Base-by-base conservation (phyloP, 768 basidiomycete genomes). In the Termitomyces sp. region DNA sequence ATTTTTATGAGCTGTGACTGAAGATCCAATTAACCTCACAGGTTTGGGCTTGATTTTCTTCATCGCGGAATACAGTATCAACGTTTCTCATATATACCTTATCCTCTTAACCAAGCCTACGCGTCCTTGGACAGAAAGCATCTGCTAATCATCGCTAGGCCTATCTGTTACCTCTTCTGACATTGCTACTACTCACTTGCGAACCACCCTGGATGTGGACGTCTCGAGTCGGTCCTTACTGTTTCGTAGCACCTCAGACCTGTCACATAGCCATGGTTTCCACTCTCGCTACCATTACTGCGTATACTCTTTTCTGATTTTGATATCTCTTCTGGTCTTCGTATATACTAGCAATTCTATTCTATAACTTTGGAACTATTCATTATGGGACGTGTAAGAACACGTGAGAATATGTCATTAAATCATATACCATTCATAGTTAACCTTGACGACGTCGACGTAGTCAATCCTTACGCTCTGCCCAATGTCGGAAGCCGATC, bases 11-110 rank as follows among this genome's bases (percentile, higher is more conserved):
- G 2, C 54, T 60, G n/a, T 38, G 42, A 44, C 65, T 65, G 24
- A 69, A 51, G 68, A 45, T 66, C 48, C 48, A 20, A 58, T 59
- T 55, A 28, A 40, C 40, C 1, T 3, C 32, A 7, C 64, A 94
- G 92, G 91, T 94, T 59, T 94, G 92, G 92, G 92, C 92, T 79
- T 94, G 81, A 85, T 73, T 67, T 46, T 55, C n/a, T 55, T 28
- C 40, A 46, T 55, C 40, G 50, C 55, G 58, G 61, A 63, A 55
- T 64, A 66, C 63, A 59, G 40, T 61, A 62, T 66, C 58, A 48
- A 24, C 45, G 42, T 61, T 46, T 66, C 39, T 46, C 35, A 55
- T 61, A 63, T 64, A 71, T 69, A 66, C 67, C 67, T 57, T 67
- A 59, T 66, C 61, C 63, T 53, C 57, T 61, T 57, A 62, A 58